phyloP scores from a whole-genome alignment of 257 asterid species.

The Parsonsia alboflavescens region DNA sequence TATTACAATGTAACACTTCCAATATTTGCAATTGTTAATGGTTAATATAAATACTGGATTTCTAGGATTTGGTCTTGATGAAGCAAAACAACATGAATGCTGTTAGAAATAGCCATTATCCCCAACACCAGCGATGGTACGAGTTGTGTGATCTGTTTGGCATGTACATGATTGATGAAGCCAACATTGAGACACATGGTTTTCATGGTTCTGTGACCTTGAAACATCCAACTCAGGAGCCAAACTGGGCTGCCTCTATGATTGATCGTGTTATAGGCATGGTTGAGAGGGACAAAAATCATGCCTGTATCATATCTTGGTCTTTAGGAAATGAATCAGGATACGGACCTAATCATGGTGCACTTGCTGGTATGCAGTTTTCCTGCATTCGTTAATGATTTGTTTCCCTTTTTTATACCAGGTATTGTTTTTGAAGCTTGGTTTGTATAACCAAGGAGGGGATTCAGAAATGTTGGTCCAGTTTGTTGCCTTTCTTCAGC shows the following conservation, averaged over 20 bases:
- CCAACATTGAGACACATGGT: conserved; percentile 97
- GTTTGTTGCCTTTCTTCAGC: background rate
- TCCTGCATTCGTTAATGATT: conserved; percentile 1
- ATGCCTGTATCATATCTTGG: conserved; percentile 88
- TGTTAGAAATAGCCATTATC: conserved; percentile 95
- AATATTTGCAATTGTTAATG: background rate
- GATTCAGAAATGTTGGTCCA: background rate
- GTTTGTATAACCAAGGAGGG: background rate
- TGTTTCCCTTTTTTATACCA: background rate
- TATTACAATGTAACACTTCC: background rate
- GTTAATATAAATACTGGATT: conserved; percentile 8
- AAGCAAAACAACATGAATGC: conserved; percentile 92
- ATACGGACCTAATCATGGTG: conserved; percentile 93
- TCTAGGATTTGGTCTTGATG: conserved; percentile 88
- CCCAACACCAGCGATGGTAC: conserved; percentile 94
- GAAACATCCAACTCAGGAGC: conserved; percentile 77
- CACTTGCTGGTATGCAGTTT: conserved; percentile 66
- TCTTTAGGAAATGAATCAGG: conserved; percentile 93
- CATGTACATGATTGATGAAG: conserved; percentile 98
- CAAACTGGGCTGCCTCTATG: conserved; percentile 86
- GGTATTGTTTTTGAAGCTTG: background rate
- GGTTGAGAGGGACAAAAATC: conserved; percentile 99
- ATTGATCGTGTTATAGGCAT: conserved; percentile 89
- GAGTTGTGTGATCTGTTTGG: conserved; percentile 97
- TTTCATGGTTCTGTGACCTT: conserved; percentile 59